Base-by-base conservation (phyloP, 495 filamentous ascomycete species). In the Chaetomium fimeti region DNA sequence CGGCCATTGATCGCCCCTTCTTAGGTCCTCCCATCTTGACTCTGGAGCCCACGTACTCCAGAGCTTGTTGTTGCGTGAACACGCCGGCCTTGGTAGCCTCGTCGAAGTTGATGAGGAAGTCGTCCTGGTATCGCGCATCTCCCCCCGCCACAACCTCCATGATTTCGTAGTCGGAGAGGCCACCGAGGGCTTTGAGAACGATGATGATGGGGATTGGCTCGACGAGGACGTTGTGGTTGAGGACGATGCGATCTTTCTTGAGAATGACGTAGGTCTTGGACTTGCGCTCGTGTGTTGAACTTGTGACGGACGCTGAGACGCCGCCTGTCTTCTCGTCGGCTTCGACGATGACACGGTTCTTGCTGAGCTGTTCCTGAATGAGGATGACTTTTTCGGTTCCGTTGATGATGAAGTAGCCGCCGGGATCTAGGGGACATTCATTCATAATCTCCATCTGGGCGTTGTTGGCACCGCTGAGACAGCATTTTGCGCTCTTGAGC, bases 261-360 rank as follows among this genome's bases (percentile, higher is more conserved):
- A 92, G 78, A 36, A 93, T 79, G 25, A 98, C 92, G 66, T 98
- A 97, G 62, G 89, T 96, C 78, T 98, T 98, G 7, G 93, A 96
- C 75, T 97, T 97, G 54, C 93, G 86, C 77, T 97, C 93, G 71
- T 97, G 91, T 4, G 95, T 97, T 16, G 92, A 97, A 85, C 92
- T 96, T 45, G 91, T 98, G n/a, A 98, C 95, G 8, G 92, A 96
- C 22, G 95, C 95, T 67, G 92, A 89, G n/a, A 96, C 90, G 62
- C 95, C 88, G 28, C 88, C 89, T 66, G 96, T 96, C 73, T 93
- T 93, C 5, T 86, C 83, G 70, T 94, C 91, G 47, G 88, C 86
- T 75, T 99, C 95, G 11, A 99, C 92, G 71, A 99, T 96, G 63
- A 98, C 91, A 79, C 94, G 84, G 77, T 99, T 99, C 81, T 98